These are phyloP conservation scores for Fusarium verrucosum DNA, from an alignment of 2,329 filamentous ascomycete species.

Conservation along the genomic window DNA sequence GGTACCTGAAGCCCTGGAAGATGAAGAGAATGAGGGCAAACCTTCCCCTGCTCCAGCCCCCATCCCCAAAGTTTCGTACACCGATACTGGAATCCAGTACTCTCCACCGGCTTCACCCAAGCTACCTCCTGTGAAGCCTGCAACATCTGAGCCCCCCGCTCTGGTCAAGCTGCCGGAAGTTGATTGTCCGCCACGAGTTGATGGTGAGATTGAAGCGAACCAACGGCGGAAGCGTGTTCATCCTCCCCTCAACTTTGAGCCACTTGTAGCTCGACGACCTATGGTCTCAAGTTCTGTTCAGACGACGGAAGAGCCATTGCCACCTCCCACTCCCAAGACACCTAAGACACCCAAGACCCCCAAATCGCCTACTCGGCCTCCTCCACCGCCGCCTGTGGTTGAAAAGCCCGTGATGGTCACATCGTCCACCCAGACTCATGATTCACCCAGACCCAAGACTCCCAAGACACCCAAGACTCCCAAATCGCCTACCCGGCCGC, in stretches of 20 bases:
- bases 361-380: constrained; percentile 53
- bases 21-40: constrained; percentile 63
- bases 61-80: constrained; percentile 64
- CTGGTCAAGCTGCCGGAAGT: constrained; percentile 54
- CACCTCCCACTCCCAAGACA: constrained; percentile 69
- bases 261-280: constrained; percentile 49
- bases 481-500: constrained; percentile 53
- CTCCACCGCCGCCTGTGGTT: constrained; percentile 53
- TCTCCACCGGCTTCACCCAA: constrained; percentile 83
- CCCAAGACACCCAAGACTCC: constrained; percentile 66
- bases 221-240: constrained; percentile 76
- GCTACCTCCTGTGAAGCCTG: constrained; percentile 52
- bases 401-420: constrained; percentile 58
- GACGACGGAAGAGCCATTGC: constrained; percentile 69
- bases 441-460: no score
- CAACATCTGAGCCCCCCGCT: constrained; percentile 54
- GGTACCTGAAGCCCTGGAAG: constrained; percentile 65
- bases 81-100: constrained; percentile 81
- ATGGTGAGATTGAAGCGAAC: constrained; percentile 75
- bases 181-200: constrained; percentile 56
- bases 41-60: constrained; percentile 42
- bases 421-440: constrained; percentile 71
- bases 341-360: no score
- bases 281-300: constrained; percentile 75
- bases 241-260: constrained; percentile 61